Percentiles rank a stretch among this genome's conserved stretches.
These are phyloP conservation scores for barley (Hordeum vulgare) DNA, from an alignment of 176 grass and related monocot species.

Conservation along the genomic window DNA sequence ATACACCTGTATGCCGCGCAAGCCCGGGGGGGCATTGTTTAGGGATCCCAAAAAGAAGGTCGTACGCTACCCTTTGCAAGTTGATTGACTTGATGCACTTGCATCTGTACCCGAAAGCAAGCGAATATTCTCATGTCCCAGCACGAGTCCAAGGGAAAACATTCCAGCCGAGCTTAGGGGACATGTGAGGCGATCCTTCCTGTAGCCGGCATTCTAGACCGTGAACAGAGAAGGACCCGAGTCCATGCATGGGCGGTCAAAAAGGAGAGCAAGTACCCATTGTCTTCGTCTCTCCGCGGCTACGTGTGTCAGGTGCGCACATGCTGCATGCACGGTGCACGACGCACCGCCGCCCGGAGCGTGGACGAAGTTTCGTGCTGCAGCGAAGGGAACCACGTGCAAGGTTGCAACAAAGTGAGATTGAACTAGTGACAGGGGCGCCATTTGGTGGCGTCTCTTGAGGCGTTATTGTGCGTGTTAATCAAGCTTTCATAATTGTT, in stretches of 20 bases:
- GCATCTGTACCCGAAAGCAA: background rate
- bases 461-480: too few species aligned
- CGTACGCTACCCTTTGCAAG: background rate
- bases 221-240: background rate
- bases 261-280: background rate
- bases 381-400: background rate
- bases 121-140: constrained; percentile 18
- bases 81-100: constrained; percentile 7
- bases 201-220: background rate
- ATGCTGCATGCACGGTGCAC: background rate
- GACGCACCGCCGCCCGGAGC: background rate
- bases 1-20: background rate
- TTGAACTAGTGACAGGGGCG: too few species aligned
- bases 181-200: background rate
- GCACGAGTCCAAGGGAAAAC: background rate
- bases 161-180: background rate
- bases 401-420: too few species aligned
- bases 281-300: too few species aligned
- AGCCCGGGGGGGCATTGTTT: background rate
- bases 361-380: background rate
- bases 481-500: too few species aligned
- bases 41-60: constrained; percentile 20
- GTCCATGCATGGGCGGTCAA: background rate
- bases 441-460: too few species aligned
- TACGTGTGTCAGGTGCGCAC: background rate